These are phyloP conservation scores for Lolium perenne DNA, from an alignment of 176 grass and related monocot genomes.

Conservation along the genomic window DNA sequence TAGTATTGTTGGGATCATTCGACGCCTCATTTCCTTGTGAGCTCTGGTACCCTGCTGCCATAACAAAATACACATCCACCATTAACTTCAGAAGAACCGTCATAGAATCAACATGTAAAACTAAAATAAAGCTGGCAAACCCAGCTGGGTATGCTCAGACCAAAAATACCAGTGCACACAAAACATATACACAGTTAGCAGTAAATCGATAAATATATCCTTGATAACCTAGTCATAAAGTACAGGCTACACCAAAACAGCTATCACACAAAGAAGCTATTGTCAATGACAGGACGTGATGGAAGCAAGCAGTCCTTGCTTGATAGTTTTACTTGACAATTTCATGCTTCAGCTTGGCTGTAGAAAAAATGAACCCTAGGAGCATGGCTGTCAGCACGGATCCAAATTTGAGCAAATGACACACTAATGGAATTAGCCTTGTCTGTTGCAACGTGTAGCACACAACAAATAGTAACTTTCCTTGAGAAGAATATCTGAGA, in stretches of 20 bases:
- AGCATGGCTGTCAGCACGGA: neutral
- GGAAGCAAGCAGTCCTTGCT: conserved; percentile 31
- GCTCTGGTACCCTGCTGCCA: conserved; percentile 63
- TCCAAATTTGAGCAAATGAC: neutral
- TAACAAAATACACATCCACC: conserved; percentile 32
- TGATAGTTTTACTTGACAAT: neutral
- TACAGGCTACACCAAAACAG: neutral
- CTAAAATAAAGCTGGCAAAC: conserved; percentile 19
- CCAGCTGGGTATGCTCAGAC: neutral
- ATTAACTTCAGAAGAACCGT: conserved; percentile 28
- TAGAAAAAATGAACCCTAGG: conserved; percentile 23
- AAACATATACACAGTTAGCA: neutral
- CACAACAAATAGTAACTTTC: conserved; percentile 4
- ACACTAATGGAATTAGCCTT: neutral
- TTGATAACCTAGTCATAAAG: neutral
- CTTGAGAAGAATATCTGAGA: conserved; percentile 1
- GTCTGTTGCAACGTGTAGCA: neutral
- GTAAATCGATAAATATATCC: neutral
- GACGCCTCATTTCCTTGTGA: conserved; percentile 63
- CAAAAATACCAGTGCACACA: neutral
- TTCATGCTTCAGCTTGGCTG: conserved; percentile 10
- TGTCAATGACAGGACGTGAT: neutral
- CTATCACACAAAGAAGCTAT: neutral
- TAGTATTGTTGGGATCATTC: conserved; percentile 85
- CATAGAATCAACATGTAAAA: neutral